Base-by-base conservation (phyloP, 83 land plant species). In the Picea engelmannii region DNA sequence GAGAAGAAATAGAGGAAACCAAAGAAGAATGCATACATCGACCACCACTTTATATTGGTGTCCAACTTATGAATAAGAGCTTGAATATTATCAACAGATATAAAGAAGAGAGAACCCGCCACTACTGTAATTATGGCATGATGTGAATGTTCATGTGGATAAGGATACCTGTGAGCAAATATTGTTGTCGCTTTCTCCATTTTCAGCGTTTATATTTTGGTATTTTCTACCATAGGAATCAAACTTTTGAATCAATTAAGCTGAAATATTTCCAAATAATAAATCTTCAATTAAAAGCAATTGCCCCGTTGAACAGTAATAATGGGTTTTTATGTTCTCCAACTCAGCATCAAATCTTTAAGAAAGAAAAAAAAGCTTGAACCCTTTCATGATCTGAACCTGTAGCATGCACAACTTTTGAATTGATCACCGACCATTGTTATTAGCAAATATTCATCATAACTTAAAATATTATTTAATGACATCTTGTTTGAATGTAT, bases 31-130 rank as follows among this genome's bases (percentile, higher is more conserved):
- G 89, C 92, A 86, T 97, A 97, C 86, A 97, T 97, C 4, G 96
- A 97, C 99, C 99, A 97, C 99, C 99, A 97, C 83, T 94, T 97
- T 76, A 94, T 83, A 78, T 97, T 97, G 70, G 83, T 93, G 79
- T 95, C 99, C 65, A 97, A 82, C 87, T 93, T 93, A 71, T 92
- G 92, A 70, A 94, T 80, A 44, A 97, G 90, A 27, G 95, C 91
- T 79, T 95, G 96, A 82, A 97, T 87, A 82, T 95, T 97, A 71
- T 97, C 99, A 21, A 93, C 90, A 10, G 95, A 97, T 62, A 97
- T 95, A 82, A 97, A 97, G 81, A 97, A 97, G 8, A 97, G 82
- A 62, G 94, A 94, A 23, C 94, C 97, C 76, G 91, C 88, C 10
- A 92, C 76, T 23, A 97, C 98, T 18, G 99, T 97, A 76, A 89